These are phyloP conservation scores for Viridothelium virens DNA, from an alignment of 495 filamentous ascomycete species.

Conservation along the genomic window DNA sequence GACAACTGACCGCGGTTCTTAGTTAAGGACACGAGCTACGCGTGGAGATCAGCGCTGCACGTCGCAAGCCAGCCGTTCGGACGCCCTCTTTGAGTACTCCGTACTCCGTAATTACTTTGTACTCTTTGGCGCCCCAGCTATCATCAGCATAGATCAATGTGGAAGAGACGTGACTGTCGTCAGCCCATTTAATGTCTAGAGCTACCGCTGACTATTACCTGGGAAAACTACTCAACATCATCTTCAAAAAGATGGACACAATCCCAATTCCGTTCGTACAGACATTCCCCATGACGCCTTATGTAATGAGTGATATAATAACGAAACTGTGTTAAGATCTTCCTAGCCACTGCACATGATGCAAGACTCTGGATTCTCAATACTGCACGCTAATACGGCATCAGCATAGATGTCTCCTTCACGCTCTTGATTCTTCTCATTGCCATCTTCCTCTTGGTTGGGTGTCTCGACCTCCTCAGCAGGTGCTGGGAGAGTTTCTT, in stretches of 20 bases:
- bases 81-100: neutral
- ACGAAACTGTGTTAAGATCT: neutral
- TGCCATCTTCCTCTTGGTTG: conserved; percentile 59
- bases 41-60: neutral
- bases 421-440: conserved; percentile 56
- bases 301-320: neutral
- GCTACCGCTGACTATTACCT: neutral
- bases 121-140: neutral
- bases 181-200: too few species aligned
- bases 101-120: too few species aligned
- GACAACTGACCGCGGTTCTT: too few species aligned
- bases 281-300: neutral
- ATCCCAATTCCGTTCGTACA: neutral
- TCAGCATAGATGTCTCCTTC: conserved; percentile 91
- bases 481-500: conserved; percentile 48
- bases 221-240: neutral
- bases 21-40: neutral
- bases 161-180: too few species aligned
- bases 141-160: neutral
- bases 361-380: conserved; percentile 84
- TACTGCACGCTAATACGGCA: conserved; percentile 80
- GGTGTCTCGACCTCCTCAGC: conserved; percentile 34
- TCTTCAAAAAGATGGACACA: neutral
- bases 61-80: neutral
- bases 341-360: conserved; percentile 78